phyloP scores from a whole-genome alignment of 2,329 filamentous ascomycete genomes.

The Phoma herbarum region DNA sequence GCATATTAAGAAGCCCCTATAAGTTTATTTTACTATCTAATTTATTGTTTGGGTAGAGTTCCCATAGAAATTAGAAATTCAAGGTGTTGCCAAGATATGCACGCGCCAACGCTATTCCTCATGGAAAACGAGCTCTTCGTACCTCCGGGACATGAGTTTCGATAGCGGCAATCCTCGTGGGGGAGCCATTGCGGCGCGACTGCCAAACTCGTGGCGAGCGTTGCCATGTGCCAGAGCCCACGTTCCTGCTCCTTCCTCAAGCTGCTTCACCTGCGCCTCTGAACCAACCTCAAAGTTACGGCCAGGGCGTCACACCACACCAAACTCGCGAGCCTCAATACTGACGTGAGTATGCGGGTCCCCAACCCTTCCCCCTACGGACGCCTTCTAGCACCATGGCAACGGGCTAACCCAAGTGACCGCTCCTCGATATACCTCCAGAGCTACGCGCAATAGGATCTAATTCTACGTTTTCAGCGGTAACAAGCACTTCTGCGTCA shows the following conservation, averaged over 20 bases:
- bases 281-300: not conserved
- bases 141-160: not conserved
- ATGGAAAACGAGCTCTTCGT: too few relatives aligned
- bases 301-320: too few relatives aligned
- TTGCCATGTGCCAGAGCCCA: not conserved
- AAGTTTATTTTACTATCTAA: too few relatives aligned
- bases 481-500: too few relatives aligned
- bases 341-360: not conserved
- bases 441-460: not conserved
- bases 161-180: not conserved
- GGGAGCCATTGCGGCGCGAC: not conserved
- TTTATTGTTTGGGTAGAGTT: too few relatives aligned
- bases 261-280: not conserved
- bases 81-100: too few relatives aligned
- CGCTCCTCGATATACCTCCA: not conserved
- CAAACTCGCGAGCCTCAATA: not conserved
- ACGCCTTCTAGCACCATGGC: not conserved
- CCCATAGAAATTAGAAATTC: too few relatives aligned
- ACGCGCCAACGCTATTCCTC: too few relatives aligned
- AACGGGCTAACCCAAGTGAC: too few relatives aligned
- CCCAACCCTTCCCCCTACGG: not conserved
- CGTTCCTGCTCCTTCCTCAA: not conserved
- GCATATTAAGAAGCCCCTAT: too few relatives aligned
- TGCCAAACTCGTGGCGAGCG: not conserved
- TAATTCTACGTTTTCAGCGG: not conserved